These are phyloP conservation scores for Phialophora expanda DNA, from an alignment of 2,329 filamentous ascomycete species.

Conservation along the genomic window DNA sequence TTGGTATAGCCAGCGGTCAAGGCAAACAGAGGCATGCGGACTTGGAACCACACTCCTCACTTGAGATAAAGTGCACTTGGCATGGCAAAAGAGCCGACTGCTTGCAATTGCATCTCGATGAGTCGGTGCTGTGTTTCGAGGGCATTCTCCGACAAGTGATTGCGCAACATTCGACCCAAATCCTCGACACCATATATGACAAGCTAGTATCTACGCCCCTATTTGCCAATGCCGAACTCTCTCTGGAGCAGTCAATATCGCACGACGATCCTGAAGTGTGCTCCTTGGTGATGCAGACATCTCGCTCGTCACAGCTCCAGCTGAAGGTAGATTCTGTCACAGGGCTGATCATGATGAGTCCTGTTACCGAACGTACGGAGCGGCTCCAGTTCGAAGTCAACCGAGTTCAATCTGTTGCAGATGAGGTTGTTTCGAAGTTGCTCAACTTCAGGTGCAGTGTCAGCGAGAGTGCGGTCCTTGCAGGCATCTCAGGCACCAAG, in stretches of 20 bases:
- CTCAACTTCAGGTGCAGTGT: slow-evolving; percentile 41
- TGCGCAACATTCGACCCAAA: slow-evolving; percentile 73
- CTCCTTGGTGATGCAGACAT: slow-evolving; percentile 71
- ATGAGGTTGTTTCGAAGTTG: slow-evolving; percentile 46
- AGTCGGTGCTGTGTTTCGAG: slow-evolving; percentile 73
- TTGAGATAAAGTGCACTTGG: slow-evolving; percentile 76
- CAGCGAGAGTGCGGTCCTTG: slow-evolving; percentile 28
- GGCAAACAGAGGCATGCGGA: slow-evolving; percentile 35
- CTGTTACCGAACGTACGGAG: slow-evolving; percentile 62
- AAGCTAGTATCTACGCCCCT: slow-evolving; percentile 65
- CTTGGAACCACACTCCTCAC: slow-evolving; percentile 41
- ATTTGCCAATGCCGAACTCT: slow-evolving; percentile 65
- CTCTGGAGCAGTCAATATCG: slow-evolving; percentile 64
- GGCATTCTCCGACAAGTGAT: slow-evolving; percentile 74
- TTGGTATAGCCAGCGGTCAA: slow-evolving; percentile 75
- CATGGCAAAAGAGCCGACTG: slow-evolving; percentile 76
- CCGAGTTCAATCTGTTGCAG: slow-evolving; percentile 50
- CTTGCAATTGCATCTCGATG: slow-evolving; percentile 69
- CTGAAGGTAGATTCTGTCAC: slow-evolving; percentile 77
- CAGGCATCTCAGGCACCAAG: slow-evolving; percentile 31
- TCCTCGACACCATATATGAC: slow-evolving; percentile 70
- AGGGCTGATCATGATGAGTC: slow-evolving; percentile 74
- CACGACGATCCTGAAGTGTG: slow-evolving; percentile 69
- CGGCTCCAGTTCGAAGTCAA: slow-evolving; percentile 71
- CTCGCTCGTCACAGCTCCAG: slow-evolving; percentile 63